Evolutionary conservation across 441 rosid genomes (phyloP).

Genomic region (Bocquillonia castaneifolia): DNA sequence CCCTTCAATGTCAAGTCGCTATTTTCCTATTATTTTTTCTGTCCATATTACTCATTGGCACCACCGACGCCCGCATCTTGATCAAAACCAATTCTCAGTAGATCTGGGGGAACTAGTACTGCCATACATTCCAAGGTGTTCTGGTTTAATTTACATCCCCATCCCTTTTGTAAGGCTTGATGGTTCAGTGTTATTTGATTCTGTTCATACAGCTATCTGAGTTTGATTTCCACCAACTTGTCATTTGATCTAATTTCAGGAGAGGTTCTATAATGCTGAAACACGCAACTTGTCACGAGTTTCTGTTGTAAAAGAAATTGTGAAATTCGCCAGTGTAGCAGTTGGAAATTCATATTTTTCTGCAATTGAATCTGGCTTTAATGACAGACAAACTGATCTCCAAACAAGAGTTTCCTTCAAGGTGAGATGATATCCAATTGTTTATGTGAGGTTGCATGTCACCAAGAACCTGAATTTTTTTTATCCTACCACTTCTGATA

Average conservation of each 20-base stretch:
- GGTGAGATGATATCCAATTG: conserved; percentile 35
- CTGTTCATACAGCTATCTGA: neutral
- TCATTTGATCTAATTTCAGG: conserved; percentile 30
- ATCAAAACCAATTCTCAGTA: too few species aligned
- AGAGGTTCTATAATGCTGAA: conserved; percentile 48
- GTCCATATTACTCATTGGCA: too few species aligned
- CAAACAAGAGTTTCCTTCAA: conserved; percentile 72
- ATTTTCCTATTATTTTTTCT: too few species aligned
- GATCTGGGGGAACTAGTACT: neutral
- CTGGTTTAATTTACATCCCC: neutral
- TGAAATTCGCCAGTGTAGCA: conserved; percentile 40
- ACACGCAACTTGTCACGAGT: conserved; percentile 50
- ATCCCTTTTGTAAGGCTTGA: neutral
- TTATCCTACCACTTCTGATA: neutral
- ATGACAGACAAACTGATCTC: conserved; percentile 46
- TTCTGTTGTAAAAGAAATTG: conserved; percentile 43
- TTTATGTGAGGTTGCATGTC: neutral
- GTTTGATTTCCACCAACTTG: neutral
- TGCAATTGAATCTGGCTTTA: conserved; percentile 51
- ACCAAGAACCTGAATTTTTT: neutral
- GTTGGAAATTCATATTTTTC: conserved; percentile 46
- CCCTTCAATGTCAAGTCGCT: too few species aligned
- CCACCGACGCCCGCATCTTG: too few species aligned
- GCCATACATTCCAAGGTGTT: neutral
- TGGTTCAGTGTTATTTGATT: neutral